These are phyloP conservation scores for Soucietia sequanensis DNA, from an alignment of 805 yeast genomes.

Conservation along the genomic window DNA sequence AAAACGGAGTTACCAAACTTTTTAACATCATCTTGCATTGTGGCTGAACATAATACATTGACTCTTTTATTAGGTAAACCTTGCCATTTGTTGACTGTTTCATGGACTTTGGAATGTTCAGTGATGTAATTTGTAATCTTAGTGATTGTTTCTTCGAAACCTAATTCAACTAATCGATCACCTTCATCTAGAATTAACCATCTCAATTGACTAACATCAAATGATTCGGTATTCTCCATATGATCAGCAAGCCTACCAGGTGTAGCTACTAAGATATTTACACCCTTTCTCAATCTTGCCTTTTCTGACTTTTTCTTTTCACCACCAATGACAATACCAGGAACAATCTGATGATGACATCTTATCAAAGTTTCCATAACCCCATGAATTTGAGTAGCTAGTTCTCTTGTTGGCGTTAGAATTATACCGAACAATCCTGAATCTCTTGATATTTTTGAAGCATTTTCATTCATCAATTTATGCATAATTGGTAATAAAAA, in stretches of 20 bases:
- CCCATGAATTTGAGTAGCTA: conserved; percentile 84
- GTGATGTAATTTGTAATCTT: conserved; percentile 66
- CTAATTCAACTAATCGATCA: conserved; percentile 91
- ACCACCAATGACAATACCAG: conserved; percentile 97
- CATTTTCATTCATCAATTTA: conserved; percentile 55
- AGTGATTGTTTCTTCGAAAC: conserved; percentile 90
- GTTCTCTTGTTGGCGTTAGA: conserved; percentile 91
- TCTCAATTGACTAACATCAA: conserved; percentile 71
- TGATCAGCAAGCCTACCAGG: conserved; percentile 97
- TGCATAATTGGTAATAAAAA: conserved; percentile 82
- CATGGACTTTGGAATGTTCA: conserved; percentile 37
- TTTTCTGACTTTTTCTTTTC: conserved; percentile 97
- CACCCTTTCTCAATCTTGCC: conserved; percentile 94
- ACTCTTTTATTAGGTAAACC: conserved; percentile 68
- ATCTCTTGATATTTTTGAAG: conserved; percentile 48
- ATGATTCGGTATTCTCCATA: conserved; percentile 78
- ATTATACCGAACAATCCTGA: conserved; percentile 89
- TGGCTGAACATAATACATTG: conserved; percentile 90
- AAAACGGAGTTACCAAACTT: conserved; percentile 78
- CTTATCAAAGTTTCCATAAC: conserved; percentile 72
- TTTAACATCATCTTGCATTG: conserved; percentile 77
- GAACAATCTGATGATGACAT: conserved; percentile 85
- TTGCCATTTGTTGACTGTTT: conserved; percentile 41
- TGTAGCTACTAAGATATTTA: conserved; percentile 92
- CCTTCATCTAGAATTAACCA: conserved; percentile 97